Evolutionary conservation across 192 early-diverging fungal species (phyloP).

Genomic region (Dissophora globulifera): DNA sequence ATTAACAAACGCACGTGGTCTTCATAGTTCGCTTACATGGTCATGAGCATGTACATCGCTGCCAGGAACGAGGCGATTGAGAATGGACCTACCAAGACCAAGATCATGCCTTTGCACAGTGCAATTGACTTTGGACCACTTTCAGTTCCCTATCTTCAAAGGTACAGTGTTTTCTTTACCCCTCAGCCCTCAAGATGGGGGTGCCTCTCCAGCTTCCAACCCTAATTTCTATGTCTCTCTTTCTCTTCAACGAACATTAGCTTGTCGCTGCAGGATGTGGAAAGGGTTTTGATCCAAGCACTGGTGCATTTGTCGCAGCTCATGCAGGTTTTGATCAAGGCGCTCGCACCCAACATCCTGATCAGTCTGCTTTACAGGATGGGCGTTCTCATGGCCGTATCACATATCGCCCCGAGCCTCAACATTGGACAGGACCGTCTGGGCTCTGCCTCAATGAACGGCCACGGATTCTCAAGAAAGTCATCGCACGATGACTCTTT

Average conservation of each 20-base stretch:
- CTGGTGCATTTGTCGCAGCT: slow-evolving; percentile 44
- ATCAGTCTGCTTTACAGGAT: slow-evolving; percentile 48
- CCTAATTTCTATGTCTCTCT: not conserved
- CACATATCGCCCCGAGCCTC: slow-evolving; percentile 40
- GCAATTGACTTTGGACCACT: slow-evolving; percentile 46
- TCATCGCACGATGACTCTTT: slow-evolving; percentile 6
- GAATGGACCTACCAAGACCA: slow-evolving; percentile 29
- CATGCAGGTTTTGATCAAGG: slow-evolving; percentile 18
- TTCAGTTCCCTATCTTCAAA: slow-evolving; percentile 45
- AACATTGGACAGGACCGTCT: slow-evolving; percentile 30
- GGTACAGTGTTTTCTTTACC: too few relatives aligned
- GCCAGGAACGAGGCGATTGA: slow-evolving; percentile 53
- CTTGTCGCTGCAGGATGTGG: slow-evolving; percentile 32
- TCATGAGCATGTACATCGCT: slow-evolving; percentile 52
- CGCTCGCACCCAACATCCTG: slow-evolving; percentile 43
- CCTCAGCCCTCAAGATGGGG: too few relatives aligned
- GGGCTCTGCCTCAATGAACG: slow-evolving; percentile 1
- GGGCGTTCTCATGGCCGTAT: slow-evolving; percentile 41
- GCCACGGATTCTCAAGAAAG: slow-evolving; percentile 16
- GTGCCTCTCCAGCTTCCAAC: too few relatives aligned
- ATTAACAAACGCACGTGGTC: too few relatives aligned
- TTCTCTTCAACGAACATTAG: not conserved
- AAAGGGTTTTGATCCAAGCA: slow-evolving; percentile 32
- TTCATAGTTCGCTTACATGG: slow-evolving; percentile 48
- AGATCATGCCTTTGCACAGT: slow-evolving; percentile 45